A percentile compares a stretch with the other conserved stretches of the same genome.
Evolutionary conservation across 78 protist species (phyloP).

Genomic region (Cyanophora paradoxa): DNA sequence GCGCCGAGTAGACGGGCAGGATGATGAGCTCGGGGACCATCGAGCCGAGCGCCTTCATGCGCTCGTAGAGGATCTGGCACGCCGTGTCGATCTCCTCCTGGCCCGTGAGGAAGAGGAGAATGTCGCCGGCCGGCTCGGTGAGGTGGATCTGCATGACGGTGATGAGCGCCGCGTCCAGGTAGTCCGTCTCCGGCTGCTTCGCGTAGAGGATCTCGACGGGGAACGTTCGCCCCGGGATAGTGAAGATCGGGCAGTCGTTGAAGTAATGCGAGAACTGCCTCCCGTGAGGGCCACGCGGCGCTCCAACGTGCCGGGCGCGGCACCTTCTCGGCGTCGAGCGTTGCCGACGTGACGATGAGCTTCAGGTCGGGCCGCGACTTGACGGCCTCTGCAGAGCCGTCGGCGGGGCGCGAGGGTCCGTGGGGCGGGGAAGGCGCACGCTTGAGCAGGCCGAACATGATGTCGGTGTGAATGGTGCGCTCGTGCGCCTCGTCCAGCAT

Average conservation of each 20-base stretch:
- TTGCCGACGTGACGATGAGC: slow-evolving; percentile 96
- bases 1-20: slow-evolving; percentile 69
- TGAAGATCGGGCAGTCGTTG: slow-evolving; percentile 77
- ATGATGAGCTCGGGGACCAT: slow-evolving; percentile 28
- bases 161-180: slow-evolving; percentile 92
- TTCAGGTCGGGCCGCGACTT: slow-evolving; percentile 71
- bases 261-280: slow-evolving; percentile 90
- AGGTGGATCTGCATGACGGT: slow-evolving; percentile 81
- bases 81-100: slow-evolving; percentile 98
- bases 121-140: slow-evolving; percentile 95
- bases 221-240: slow-evolving; percentile 85
- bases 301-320: too few species aligned
- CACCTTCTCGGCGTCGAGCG: slow-evolving; percentile 96
- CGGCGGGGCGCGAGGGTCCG: too few species aligned
- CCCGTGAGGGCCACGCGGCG: too few species aligned
- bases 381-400: slow-evolving; percentile 27
- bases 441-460: slow-evolving; percentile 94
- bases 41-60: slow-evolving; percentile 63
- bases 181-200: slow-evolving; percentile 90
- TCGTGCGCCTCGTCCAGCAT: slow-evolving; percentile 87
- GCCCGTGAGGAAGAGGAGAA: slow-evolving; percentile 95
- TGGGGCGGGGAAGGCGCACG: slow-evolving; percentile 3
- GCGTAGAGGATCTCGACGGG: slow-evolving; percentile 81
- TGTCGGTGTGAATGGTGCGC: slow-evolving; percentile 96
- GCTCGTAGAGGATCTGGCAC: slow-evolving; percentile 86